These are phyloP conservation scores for Hypoxylon sp. DNA, from an alignment of 2,329 filamentous ascomycete genomes.

Conservation along the genomic window DNA sequence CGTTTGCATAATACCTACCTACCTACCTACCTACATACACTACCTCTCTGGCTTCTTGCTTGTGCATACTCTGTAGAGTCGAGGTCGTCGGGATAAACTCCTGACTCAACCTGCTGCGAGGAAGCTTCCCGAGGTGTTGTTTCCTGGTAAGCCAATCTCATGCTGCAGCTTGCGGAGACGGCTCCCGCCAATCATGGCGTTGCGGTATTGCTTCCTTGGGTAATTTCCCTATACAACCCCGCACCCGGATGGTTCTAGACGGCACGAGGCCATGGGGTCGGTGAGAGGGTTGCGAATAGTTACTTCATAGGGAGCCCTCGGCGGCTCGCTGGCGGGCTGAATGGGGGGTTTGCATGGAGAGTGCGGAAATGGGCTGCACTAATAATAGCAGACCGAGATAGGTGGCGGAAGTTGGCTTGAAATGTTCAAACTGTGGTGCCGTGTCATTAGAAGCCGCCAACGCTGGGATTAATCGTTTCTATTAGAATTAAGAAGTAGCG, in stretches of 20 bases:
- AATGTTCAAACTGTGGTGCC: background rate
- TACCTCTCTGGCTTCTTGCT: background rate
- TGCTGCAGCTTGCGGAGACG: constrained; percentile 14
- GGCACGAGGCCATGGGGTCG: constrained; percentile 7
- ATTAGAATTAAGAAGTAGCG: constrained; percentile 30
- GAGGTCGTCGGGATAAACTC: constrained; percentile 17
- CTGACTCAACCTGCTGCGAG: constrained; percentile 1
- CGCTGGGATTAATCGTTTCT: constrained; percentile 6
- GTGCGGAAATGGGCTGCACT: background rate
- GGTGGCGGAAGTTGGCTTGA: background rate
- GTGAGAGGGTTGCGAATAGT: constrained; percentile 1
- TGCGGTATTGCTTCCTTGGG: constrained; percentile 15
- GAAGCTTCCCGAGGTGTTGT: constrained; percentile 19
- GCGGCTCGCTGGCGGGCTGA: background rate
- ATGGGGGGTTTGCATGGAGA: background rate
- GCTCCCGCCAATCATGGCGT: background rate
- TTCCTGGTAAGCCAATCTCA: constrained; percentile 10
- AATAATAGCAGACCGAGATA: constrained; percentile 1
- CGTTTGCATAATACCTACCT: background rate
- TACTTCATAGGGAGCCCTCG: constrained; percentile 2
- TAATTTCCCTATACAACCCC: constrained; percentile 2
- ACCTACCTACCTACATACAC: too few relatives aligned
- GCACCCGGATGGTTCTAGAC: constrained; percentile 21
- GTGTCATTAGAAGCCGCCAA: background rate
- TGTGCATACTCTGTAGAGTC: background rate